phyloP scores from a whole-genome alignment of 441 rosid species.

The Erodium trifolium region DNA sequence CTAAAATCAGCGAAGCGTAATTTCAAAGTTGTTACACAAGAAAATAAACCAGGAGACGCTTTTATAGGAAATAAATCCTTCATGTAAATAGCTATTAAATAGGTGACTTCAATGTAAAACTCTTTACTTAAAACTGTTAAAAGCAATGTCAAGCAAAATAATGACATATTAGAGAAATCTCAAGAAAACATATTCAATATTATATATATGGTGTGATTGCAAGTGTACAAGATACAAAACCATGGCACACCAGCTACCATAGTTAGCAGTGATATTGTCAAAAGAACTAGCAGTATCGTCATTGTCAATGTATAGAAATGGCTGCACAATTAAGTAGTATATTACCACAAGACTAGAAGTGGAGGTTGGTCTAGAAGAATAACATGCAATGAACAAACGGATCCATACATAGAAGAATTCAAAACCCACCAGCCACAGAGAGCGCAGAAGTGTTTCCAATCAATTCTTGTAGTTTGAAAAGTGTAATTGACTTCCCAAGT shows the following conservation, averaged over 20 bases:
- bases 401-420: constrained; percentile 1
- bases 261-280: not conserved
- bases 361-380: constrained; percentile 11
- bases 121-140: constrained; percentile 1
- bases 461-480: constrained; percentile 64
- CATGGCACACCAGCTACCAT: constrained; percentile 1
- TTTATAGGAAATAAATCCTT: not conserved
- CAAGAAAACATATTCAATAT: not conserved
- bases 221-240: not conserved
- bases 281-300: not conserved
- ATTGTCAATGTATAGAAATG: not conserved
- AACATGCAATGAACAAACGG: not conserved
- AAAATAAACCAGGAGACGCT: not conserved
- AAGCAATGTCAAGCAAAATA: not conserved
- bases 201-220: not conserved
- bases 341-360: not conserved
- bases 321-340: not conserved
- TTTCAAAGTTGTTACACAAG: constrained; percentile 6
- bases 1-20: constrained; percentile 18
- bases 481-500: constrained; percentile 68
- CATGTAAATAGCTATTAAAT: not conserved
- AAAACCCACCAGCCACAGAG: constrained; percentile 49
- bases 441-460: constrained; percentile 45
- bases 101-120: constrained; percentile 2
- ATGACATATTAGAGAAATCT: not conserved